Conservation (phyloP, 2,329 filamentous ascomycete genomes). For the Fusarium lyarnte region DNA sequence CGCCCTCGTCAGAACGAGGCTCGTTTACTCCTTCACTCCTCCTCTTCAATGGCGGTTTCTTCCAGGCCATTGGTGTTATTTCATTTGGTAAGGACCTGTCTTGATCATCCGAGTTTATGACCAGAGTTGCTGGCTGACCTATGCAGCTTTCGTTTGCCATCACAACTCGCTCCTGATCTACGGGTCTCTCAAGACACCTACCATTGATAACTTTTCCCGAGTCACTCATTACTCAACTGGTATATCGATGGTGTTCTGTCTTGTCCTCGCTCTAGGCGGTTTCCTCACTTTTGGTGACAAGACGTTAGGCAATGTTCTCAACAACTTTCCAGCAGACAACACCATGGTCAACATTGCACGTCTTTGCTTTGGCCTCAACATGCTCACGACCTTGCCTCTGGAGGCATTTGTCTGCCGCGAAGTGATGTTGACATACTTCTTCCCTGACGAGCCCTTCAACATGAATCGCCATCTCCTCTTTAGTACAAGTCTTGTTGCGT, state of each 20-base stretch:
- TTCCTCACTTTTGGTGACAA: constrained; percentile 93
- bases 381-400: constrained; percentile 95
- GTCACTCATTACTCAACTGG: constrained; percentile 95
- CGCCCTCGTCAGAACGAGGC: constrained; percentile 77
- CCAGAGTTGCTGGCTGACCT: constrained; percentile 2
- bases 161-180: constrained; percentile 99
- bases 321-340: constrained; percentile 94
- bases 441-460: constrained; percentile 76
- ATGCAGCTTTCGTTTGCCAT: constrained; percentile 73
- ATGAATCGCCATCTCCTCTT: constrained; percentile 87
- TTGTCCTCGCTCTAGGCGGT: constrained; percentile 86
- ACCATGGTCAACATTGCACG: constrained; percentile 94
- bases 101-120: background rate
- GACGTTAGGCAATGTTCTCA: constrained; percentile 94
- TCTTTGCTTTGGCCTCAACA: constrained; percentile 96
- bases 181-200: constrained; percentile 91
- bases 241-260: constrained; percentile 90
- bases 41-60: constrained; percentile 86
- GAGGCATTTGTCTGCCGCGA: constrained; percentile 98
- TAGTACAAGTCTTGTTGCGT: constrained; percentile 82
- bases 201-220: constrained; percentile 90
- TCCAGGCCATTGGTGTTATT: constrained; percentile 97
- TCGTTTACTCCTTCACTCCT: constrained; percentile 75
- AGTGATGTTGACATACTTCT: constrained; percentile 90
- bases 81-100: constrained; percentile 78